phyloP scores from a whole-genome alignment of 495 filamentous ascomycete species.

The Hypoxylon cercidicola region DNA sequence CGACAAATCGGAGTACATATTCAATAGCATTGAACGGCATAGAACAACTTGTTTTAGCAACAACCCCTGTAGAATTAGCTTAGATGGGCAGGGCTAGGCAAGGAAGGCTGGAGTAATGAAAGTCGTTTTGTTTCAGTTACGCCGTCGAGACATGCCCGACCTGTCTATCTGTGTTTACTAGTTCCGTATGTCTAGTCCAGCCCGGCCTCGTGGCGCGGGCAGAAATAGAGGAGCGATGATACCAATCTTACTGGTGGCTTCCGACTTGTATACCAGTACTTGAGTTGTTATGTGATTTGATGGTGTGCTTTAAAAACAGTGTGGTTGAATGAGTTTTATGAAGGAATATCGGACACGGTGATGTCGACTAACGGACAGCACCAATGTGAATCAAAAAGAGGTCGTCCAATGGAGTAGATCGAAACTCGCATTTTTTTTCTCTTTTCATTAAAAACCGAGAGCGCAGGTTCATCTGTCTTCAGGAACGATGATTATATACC shows the following conservation, averaged over 20 bases:
- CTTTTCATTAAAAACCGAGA: too few species aligned
- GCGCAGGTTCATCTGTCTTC: too few species aligned
- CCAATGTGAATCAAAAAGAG: too few species aligned
- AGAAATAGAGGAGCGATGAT: conserved; percentile 35
- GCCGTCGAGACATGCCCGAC: conserved; percentile 6
- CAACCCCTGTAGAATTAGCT: conserved; percentile 43
- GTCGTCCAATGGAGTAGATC: too few species aligned
- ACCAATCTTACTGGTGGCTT: conserved; percentile 15
- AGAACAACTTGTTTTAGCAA: conserved; percentile 15
- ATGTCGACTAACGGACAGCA: too few species aligned
- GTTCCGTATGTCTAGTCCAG: conserved; percentile 19
- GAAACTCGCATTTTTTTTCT: too few species aligned
- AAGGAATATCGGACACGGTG: too few species aligned
- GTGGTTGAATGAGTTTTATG: not conserved
- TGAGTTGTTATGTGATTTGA: not conserved
- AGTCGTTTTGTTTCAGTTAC: conserved; percentile 24
- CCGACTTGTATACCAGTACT: not conserved
- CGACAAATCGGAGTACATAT: conserved; percentile 4
- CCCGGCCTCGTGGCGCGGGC: conserved; percentile 17
- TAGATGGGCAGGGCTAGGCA: conserved; percentile 38
- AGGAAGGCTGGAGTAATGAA: conserved; percentile 40
- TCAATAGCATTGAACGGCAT: conserved; percentile 1
- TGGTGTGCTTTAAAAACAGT: not conserved
- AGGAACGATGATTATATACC: too few species aligned
- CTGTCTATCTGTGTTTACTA: conserved; percentile 27